These are phyloP conservation scores for Talaromyces adpressus DNA, from an alignment of 495 filamentous ascomycete species.

Conservation along the genomic window DNA sequence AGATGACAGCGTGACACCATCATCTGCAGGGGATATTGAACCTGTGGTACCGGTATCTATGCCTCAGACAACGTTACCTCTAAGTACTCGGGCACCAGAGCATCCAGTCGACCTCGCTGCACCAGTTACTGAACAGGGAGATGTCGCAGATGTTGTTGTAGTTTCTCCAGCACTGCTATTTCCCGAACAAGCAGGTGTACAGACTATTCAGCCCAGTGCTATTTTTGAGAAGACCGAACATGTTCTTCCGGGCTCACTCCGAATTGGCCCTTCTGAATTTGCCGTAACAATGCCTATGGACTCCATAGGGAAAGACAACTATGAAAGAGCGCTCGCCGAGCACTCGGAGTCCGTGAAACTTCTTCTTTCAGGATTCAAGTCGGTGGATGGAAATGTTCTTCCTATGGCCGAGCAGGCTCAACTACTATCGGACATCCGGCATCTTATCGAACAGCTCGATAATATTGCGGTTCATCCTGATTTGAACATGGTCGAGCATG, in stretches of 20 bases:
- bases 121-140: constrained; percentile 19
- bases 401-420: constrained; percentile 12
- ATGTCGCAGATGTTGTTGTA: constrained; percentile 12
- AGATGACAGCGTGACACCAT: constrained; percentile 29
- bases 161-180: constrained; percentile 5
- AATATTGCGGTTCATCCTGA: constrained; percentile 49
- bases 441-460: constrained; percentile 35
- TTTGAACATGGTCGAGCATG: constrained; percentile 37
- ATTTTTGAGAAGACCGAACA: constrained; percentile 29
- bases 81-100: constrained; percentile 31
- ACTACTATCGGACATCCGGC: constrained; percentile 25
- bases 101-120: constrained; percentile 14
- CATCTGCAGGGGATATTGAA: constrained; percentile 37
- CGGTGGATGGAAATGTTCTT: background rate
- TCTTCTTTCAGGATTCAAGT: constrained; percentile 18
- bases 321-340: constrained; percentile 26
- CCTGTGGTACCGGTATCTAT: constrained; percentile 19
- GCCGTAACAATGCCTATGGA: constrained; percentile 40
- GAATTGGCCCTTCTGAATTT: constrained; percentile 36
- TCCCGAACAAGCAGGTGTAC: constrained; percentile 15
- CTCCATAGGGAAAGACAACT: constrained; percentile 37
- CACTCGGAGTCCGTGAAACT: constrained; percentile 19
- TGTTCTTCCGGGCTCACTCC: constrained; percentile 28
- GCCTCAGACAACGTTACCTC: constrained; percentile 27
- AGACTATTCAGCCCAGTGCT: constrained; percentile 38